Base-by-base conservation (phyloP, 257 asterid genomes). In the Solanum chmielewskii region DNA sequence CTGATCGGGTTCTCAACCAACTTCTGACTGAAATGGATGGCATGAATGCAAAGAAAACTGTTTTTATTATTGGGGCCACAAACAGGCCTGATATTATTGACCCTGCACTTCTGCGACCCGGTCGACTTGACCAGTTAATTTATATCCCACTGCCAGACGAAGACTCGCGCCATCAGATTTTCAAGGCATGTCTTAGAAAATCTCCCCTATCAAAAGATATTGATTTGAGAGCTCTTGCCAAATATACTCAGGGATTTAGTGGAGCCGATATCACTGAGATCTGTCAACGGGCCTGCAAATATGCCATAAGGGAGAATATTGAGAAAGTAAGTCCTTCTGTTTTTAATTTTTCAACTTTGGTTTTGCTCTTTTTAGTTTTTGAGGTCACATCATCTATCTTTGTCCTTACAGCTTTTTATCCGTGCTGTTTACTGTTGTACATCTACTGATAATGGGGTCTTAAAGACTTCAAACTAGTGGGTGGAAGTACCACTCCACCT, bases 1-100 rank as follows among this genome's bases (percentile, higher is more conserved):
- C 95, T 84, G 95, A 92, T 76, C 89, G 95, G 42, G 95, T 92
- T 73, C 92, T 92, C 41, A 92, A 91, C 85, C 95, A 92, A 86
- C 93, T 92, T 68, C 88, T 92, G 88, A 92, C 95, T 39, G 95
- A 92, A 85, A 92, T 92, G 95, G 95, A 92, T 85, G 94, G 94
- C 89, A 92, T 91, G 94, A 88, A 90, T 9, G 93, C 94, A 6
- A 92, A 91, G 86, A 92, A 92, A 88, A 92, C 95, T 25, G 95
- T 92, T 64, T 92, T 92, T 74, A 92, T 92, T 47, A 92, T 92
- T 77, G 95, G 95, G 70, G 95, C 95, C 86, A 92, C 95, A 49
- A 92, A 92, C 85, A 90, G 95, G 81, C 94, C 93, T 75, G 94
- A 92, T 87, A 92, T 92, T 23, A 92, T 92, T 56, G 94, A 92